A percentile compares a stretch with the other conserved stretches of the same genome.
Conservation (phyloP, 1,284 basidiomycete genomes). For the Sanghuangporus weigelae region DNA sequence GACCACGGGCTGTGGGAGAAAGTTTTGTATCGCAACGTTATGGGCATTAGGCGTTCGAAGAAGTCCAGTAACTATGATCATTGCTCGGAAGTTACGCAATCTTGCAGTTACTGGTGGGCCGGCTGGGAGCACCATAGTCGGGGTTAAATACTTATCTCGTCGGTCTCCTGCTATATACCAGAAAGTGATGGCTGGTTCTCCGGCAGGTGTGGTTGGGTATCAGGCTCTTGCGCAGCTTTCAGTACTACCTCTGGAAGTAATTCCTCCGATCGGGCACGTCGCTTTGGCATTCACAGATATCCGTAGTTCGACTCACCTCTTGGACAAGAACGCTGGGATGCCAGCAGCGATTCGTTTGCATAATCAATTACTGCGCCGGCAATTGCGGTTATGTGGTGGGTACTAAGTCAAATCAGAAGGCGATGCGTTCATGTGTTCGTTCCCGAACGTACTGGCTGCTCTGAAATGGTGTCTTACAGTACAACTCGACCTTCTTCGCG, state of each 20-base stretch:
- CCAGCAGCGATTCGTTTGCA: slow-evolving; percentile 91
- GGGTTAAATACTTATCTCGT: slow-evolving; percentile 88
- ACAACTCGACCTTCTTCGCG: slow-evolving; percentile 79
- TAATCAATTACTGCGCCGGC: slow-evolving; percentile 83
- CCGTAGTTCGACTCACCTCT: slow-evolving; percentile 93
- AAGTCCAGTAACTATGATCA: slow-evolving; percentile 90
- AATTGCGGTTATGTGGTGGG: slow-evolving; percentile 88
- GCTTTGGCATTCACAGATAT: slow-evolving; percentile 99
- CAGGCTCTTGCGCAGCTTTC: slow-evolving; percentile 38
- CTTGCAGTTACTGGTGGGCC: slow-evolving; percentile 97
- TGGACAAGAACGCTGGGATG: slow-evolving; percentile 98
- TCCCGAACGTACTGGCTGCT: slow-evolving; percentile 84
- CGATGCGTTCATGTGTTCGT: slow-evolving; percentile 98
- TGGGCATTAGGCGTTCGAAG: slow-evolving; percentile 91
- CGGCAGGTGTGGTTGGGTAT: slow-evolving; percentile 38
- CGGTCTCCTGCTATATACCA: slow-evolving; percentile 57
- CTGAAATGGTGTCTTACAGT: slow-evolving; percentile 91
- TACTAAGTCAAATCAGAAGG: slow-evolving; percentile 99
- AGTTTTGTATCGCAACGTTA: slow-evolving; percentile 92
- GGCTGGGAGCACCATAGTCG: slow-evolving; percentile 93
- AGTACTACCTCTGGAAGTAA: slow-evolving; percentile 76
- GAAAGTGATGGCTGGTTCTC: slow-evolving; percentile 40
- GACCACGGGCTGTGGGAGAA: slow-evolving; percentile 94
- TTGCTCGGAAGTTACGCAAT: slow-evolving; percentile 94
- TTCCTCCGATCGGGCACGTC: slow-evolving; percentile 84